Percentiles rank a stretch among this genome's conserved stretches.
Evolutionary conservation across 2,329 filamentous ascomycete species (phyloP).

Genomic region (Colletotrichum sp.): DNA sequence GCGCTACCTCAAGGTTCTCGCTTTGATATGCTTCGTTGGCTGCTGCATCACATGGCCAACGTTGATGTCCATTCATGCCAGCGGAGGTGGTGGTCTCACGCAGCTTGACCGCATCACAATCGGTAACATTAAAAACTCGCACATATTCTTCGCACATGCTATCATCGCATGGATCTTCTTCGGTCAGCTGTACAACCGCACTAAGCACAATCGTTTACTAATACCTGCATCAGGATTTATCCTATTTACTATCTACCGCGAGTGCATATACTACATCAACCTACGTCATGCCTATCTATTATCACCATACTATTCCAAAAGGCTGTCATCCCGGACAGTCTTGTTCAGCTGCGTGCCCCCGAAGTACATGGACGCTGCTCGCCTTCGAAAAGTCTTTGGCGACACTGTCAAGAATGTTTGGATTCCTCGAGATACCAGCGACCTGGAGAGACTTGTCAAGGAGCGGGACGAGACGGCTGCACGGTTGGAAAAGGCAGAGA

Average conservation of each 20-base stretch:
- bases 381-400: constrained; percentile 79
- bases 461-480: constrained; percentile 77
- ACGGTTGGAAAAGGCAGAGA: constrained; percentile 83
- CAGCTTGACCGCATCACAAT: constrained; percentile 69
- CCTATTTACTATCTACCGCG: constrained; percentile 86
- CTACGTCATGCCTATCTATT: constrained; percentile 93
- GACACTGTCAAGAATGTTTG: constrained; percentile 82
- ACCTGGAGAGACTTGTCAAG: constrained; percentile 78
- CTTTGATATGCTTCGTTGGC: constrained; percentile 81
- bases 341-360: constrained; percentile 88
- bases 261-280: constrained; percentile 93
- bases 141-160: constrained; percentile 81
- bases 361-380: constrained; percentile 75
- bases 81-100: constrained; percentile 68
- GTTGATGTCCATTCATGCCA: constrained; percentile 82
- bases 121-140: constrained; percentile 59
- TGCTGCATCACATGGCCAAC: constrained; percentile 85
- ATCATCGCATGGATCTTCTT: constrained; percentile 85
- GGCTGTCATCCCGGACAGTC: constrained; percentile 89
- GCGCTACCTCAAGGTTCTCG: constrained; percentile 68
- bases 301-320: constrained; percentile 80
- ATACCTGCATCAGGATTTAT: constrained; percentile 64
- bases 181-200: constrained; percentile 29
- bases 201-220: neutral
- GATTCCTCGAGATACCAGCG: constrained; percentile 76